A percentile compares a stretch with the other conserved stretches of the same genome.
Evolutionary conservation across 192 early-diverging fungal genomes (phyloP).

Genomic region (Phlyctochytrium planicorne): DNA sequence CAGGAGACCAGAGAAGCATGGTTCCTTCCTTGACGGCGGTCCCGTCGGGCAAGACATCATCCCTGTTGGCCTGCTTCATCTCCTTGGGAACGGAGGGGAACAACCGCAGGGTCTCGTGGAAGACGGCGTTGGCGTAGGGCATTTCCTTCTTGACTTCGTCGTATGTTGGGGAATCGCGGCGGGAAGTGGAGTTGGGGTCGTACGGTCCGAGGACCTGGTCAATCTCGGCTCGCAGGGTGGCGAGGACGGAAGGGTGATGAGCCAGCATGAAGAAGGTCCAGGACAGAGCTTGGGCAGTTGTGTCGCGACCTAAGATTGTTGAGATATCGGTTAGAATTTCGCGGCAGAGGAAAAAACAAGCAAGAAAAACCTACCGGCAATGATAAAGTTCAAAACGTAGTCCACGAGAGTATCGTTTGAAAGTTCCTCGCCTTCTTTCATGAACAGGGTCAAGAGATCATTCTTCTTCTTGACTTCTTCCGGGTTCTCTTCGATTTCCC

Average conservation of each 20-base stretch:
- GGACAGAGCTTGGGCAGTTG: slow-evolving; percentile 54
- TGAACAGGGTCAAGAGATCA: slow-evolving; percentile 35
- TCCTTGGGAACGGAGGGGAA: slow-evolving; percentile 65
- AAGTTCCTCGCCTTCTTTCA: slow-evolving; percentile 20
- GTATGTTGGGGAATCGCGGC: slow-evolving; percentile 15
- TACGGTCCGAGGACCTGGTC: neutral
- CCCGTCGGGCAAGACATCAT: slow-evolving; percentile 62
- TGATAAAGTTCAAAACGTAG: slow-evolving; percentile 39
- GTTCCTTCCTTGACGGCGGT: slow-evolving; percentile 46
- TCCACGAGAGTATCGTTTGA: slow-evolving; percentile 32
- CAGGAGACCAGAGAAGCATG: slow-evolving; percentile 34
- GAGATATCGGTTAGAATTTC: no score
- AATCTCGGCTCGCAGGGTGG: slow-evolving; percentile 29
- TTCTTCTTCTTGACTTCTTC: slow-evolving; percentile 4
- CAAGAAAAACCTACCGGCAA: no score
- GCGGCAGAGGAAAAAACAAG: no score
- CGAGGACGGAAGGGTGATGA: slow-evolving; percentile 30
- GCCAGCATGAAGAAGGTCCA: slow-evolving; percentile 52
- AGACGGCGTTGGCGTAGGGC: slow-evolving; percentile 52
- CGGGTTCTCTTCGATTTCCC: neutral
- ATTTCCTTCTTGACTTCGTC: slow-evolving; percentile 41
- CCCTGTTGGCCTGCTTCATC: slow-evolving; percentile 52
- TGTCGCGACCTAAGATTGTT: slow-evolving; percentile 47
- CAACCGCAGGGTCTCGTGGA: slow-evolving; percentile 62
- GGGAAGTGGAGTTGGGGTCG: no score